These are phyloP conservation scores for Calocybe gangraenosa DNA, from an alignment of 768 basidiomycete species.

Conservation along the genomic window DNA sequence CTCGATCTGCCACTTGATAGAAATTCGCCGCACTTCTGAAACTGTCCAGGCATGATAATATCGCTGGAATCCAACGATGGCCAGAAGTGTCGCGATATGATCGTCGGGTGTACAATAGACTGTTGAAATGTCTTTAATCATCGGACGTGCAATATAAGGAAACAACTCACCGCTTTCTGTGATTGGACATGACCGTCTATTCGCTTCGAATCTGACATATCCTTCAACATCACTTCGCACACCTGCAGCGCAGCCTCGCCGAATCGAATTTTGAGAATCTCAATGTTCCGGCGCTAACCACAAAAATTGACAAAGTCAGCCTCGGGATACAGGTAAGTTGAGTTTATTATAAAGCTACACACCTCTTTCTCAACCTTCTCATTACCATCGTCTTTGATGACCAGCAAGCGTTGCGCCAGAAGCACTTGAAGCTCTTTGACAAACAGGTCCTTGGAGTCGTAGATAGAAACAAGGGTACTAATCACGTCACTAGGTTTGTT, in stretches of 20 bases:
- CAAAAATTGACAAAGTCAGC: slow-evolving; percentile 7
- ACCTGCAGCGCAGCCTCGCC: slow-evolving; percentile 91
- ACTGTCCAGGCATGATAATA: slow-evolving; percentile 81
- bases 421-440: slow-evolving; percentile 93
- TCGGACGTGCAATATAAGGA: not conserved
- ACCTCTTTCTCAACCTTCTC: slow-evolving; percentile 77
- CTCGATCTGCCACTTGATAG: slow-evolving; percentile 1
- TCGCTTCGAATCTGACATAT: slow-evolving; percentile 92
- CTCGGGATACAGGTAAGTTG: not conserved
- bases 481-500: slow-evolving; percentile 92
- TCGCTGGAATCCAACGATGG: slow-evolving; percentile 73
- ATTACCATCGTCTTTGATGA: slow-evolving; percentile 73
- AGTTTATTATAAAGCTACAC: not conserved
- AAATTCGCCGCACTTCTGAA: slow-evolving; percentile 55
- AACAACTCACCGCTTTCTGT: slow-evolving; percentile 52
- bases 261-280: slow-evolving; percentile 93
- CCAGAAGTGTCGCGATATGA: slow-evolving; percentile 96
- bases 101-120: slow-evolving; percentile 79
- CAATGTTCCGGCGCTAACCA: slow-evolving; percentile 80
- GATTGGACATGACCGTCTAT: slow-evolving; percentile 86
- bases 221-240: slow-evolving; percentile 97
- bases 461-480: slow-evolving; percentile 95
- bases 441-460: slow-evolving; percentile 95
- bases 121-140: slow-evolving; percentile 21
- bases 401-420: slow-evolving; percentile 81